phyloP scores from a whole-genome alignment of 306 rosid species.

The Malus sieversii region DNA sequence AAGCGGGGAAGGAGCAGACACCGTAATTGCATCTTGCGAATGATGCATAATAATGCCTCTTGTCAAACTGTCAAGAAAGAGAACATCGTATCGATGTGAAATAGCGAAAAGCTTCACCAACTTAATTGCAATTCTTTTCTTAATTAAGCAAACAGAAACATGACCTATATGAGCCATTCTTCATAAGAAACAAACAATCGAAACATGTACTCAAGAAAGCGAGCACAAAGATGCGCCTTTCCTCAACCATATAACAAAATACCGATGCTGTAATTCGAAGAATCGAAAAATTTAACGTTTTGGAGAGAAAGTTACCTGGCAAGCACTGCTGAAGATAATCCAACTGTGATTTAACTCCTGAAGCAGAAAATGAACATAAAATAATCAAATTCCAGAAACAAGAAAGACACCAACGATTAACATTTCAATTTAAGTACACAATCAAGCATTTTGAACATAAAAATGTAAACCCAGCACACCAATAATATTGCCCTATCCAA shows the following conservation, averaged over 20 bases:
- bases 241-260: background rate
- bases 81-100: background rate
- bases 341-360: conserved; percentile 79
- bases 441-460: conserved; percentile 14
- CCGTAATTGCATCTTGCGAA: background rate
- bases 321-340: conserved; percentile 88
- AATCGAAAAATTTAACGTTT: conserved; percentile 9
- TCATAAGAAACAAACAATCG: background rate
- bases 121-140: background rate
- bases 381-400: conserved; percentile 2
- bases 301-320: conserved; percentile 51
- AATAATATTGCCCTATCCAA: background rate
- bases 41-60: background rate
- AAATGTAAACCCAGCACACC: conserved; percentile 1
- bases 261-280: background rate
- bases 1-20: background rate
- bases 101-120: background rate
- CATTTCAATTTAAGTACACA: background rate
- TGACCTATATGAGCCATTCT: background rate
- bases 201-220: background rate
- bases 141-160: background rate
- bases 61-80: background rate
- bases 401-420: background rate
- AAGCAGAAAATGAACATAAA: conserved; percentile 14
- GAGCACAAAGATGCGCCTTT: background rate